Evolutionary conservation across 768 basidiomycete species (phyloP).

Genomic region (Roridomyces roridus): DNA sequence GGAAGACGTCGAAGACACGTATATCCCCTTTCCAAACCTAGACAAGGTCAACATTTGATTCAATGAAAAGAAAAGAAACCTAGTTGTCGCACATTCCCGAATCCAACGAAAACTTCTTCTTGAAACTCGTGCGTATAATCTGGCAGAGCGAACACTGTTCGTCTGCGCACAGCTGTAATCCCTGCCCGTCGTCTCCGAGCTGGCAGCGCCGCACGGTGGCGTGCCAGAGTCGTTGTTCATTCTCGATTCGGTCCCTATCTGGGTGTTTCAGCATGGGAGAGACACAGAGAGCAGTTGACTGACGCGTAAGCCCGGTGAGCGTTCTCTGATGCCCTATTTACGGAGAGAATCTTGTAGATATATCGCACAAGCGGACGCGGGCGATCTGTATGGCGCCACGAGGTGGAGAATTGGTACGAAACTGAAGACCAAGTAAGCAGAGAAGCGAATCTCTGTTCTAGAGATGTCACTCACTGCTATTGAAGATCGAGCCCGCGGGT

Average conservation of each 20-base stretch:
- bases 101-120: not conserved
- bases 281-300: too few relatives aligned
- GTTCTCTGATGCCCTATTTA: not conserved
- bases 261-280: too few relatives aligned
- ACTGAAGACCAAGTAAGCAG: not conserved
- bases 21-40: slow-evolving; percentile 3
- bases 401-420: not conserved
- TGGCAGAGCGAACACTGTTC: not conserved
- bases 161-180: not conserved
- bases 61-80: not conserved
- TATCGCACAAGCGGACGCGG: not conserved
- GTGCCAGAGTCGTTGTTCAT: not conserved
- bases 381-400: not conserved
- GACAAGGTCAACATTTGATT: not conserved
- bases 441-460: not conserved
- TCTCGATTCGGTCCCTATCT: not conserved
- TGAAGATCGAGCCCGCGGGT: not conserved
- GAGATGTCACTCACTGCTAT: not conserved
- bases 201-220: not conserved
- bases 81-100: not conserved
- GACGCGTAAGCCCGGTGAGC: not conserved
- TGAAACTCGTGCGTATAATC: not conserved
- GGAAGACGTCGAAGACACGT: not conserved
- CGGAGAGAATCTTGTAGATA: not conserved
- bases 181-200: not conserved